Base-by-base conservation (phyloP, 2,329 filamentous ascomycete species). In the Xylaria sp. region DNA sequence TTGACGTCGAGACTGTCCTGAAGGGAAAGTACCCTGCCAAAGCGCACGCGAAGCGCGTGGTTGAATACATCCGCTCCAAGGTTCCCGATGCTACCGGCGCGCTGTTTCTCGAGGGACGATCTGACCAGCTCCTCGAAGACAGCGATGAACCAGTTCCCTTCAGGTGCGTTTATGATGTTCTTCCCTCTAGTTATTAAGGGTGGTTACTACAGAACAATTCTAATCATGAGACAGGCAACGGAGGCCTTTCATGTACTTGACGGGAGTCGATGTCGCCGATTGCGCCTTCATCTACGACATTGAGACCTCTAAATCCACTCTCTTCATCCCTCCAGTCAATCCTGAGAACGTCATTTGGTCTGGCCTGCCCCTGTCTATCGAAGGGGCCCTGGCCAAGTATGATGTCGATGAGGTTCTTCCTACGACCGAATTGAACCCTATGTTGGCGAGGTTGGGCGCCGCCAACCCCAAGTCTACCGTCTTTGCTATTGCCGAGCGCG, bases 311-410 rank as follows among this genome's bases (percentile, higher is more conserved):
- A 89, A 90, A 75, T 88, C 94, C 49, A 97, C 91, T 2, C 89
- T 99, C 58, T 99, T 94, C 83, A 95, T 99, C 75, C 95, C 96
- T 1, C 92, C 94, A 18, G 88, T 94, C 75, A 90, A 97, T 75
- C 88, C 93, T n/a, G 92, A 96, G 52, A 90, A 90, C 64, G 94
- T 98, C 67, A 93, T 98, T 78, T 99, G 95, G 95, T 92, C 92
- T 33, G 96, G 96, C 13, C 86, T 98, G 18, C 96, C 95, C 0
- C 84, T 97, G 69, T 92, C 90, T 43, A 82, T 87, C 41, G 86
- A 92, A 51, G 92, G 98, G 77, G 95, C 95, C 7, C 83, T 92
- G 69, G 82, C 88, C 57, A 86, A 88, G 72, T 98, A 93, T 82
- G 93, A 97, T 73, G 89, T 97, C 71, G 95, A 98, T 79, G 84